These are phyloP conservation scores for Aphanomyces invadans DNA, from an alignment of 352 stramenopile genomes.

Conservation along the genomic window DNA sequence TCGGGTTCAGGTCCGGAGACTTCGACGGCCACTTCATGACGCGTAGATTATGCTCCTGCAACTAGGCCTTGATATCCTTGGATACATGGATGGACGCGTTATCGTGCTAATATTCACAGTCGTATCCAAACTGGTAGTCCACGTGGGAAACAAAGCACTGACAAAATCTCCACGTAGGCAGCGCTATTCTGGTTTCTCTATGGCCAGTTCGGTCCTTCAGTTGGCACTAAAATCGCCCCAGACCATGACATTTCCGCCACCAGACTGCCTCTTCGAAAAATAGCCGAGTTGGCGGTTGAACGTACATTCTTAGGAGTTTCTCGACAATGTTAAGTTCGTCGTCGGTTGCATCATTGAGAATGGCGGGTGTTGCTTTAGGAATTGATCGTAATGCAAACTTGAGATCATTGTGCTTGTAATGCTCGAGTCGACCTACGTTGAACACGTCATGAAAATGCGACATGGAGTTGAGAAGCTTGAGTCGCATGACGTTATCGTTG, in stretches of 20 bases:
- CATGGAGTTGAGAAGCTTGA: conserved; percentile 7
- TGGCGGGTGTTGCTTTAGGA: neutral
- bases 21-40: conserved; percentile 3
- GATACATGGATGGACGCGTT: neutral
- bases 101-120: neutral
- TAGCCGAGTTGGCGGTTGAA: conserved; percentile 14
- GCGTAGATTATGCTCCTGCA: neutral
- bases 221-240: conserved; percentile 25
- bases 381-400: neutral
- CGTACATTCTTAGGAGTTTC: neutral
- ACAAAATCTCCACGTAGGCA: conserved; percentile 29
- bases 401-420: neutral
- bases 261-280: conserved; percentile 18
- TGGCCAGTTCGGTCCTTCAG: conserved; percentile 18
- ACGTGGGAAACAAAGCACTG: conserved; percentile 29
- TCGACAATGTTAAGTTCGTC: conserved; percentile 12
- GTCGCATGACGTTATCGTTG: conserved; percentile 6
- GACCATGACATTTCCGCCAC: conserved; percentile 27
- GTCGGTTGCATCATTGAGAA: conserved; percentile 10
- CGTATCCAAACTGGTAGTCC: neutral
- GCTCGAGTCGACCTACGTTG: conserved; percentile 26
- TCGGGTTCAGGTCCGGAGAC: conserved; percentile 13
- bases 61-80: neutral
- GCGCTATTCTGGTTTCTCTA: conserved; percentile 27
- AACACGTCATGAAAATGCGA: conserved; percentile 7